Base-by-base conservation (phyloP, 2,329 filamentous ascomycete species). In the Fusarium sp. region DNA sequence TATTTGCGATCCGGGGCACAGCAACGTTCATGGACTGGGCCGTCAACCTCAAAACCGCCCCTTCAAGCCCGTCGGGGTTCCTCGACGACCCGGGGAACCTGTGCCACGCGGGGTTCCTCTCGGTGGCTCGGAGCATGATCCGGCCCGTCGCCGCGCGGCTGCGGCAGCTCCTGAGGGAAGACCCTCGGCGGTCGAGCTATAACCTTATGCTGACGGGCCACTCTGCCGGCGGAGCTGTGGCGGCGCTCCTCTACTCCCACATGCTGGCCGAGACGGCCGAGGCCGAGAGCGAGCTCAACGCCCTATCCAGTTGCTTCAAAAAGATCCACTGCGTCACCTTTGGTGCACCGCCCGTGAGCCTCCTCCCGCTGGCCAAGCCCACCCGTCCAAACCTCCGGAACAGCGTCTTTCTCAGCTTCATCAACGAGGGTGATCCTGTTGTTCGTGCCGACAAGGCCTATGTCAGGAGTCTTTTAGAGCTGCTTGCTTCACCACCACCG, bases 401-500 rank as follows among this genome's bases (percentile, higher is more conserved):
- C 79, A 95, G 91, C 66, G 80, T 96, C 6, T 97, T 97, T 80
- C 88, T 94, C 62, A 90, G 89, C 47, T 95, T 97, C 79, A 86
- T 95, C 77, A 98, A 97, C 79, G 94, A 97, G 81, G 95, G 95
- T 5, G 95, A 97, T 74, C 94, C 94, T 0, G 93, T 97, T 0
- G 88, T 90, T 0, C 85, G 95, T 31, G 94, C 94, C 0, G 94
- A 97, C 79, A 93, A 91, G 81, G 88, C 90, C 0, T 96, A 97
- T 76, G 86, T 97, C 18, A 89, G 88, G 71, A 93, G 90, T 36
- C 85, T 97, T 11, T 82, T 97, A 1, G 91, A 93, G 68, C 85
- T 97, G 0, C 92, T 94, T 66, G 88, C 91, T 1, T 87, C 88
- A 0, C 90, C 93, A 0, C 82, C 87, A 1, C 91, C 92, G 16